Evolutionary conservation across 148 eudicot species (phyloP).

Genomic region (Euryodendron excelsum): DNA sequence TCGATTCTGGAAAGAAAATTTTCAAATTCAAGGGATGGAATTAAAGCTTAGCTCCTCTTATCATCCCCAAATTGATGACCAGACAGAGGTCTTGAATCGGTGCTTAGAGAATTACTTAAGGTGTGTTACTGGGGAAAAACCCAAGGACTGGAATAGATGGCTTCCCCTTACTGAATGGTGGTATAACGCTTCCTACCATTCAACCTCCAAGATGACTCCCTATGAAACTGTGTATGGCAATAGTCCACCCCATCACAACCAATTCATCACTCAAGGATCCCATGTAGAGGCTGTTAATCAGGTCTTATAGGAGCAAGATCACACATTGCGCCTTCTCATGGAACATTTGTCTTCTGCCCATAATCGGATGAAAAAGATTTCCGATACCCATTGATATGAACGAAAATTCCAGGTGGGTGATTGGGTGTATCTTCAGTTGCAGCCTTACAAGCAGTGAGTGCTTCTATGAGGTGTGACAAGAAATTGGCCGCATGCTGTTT

Average conservation of each 20-base stretch:
- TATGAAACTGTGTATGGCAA: conserved; percentile 15
- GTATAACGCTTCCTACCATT: conserved; percentile 20
- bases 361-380: background rate
- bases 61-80: background rate
- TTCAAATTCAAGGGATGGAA: no score
- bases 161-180: conserved; percentile 6
- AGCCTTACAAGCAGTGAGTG: background rate
- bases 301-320: background rate
- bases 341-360: background rate
- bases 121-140: background rate
- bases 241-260: background rate
- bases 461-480: background rate
- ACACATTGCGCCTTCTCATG: background rate
- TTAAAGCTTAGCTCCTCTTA: background rate
- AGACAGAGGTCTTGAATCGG: background rate
- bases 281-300: background rate
- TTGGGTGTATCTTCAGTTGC: conserved; percentile 16
- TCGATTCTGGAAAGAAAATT: no score
- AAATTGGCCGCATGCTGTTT: background rate
- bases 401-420: conserved; percentile 1
- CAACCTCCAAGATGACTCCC: background rate
- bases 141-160: conserved; percentile 13
- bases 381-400: background rate
- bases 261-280: background rate
- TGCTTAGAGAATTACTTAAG: conserved; percentile 10